Base-by-base conservation (phyloP, 805 yeast species). In the Spencermartinsiella europaea region DNA sequence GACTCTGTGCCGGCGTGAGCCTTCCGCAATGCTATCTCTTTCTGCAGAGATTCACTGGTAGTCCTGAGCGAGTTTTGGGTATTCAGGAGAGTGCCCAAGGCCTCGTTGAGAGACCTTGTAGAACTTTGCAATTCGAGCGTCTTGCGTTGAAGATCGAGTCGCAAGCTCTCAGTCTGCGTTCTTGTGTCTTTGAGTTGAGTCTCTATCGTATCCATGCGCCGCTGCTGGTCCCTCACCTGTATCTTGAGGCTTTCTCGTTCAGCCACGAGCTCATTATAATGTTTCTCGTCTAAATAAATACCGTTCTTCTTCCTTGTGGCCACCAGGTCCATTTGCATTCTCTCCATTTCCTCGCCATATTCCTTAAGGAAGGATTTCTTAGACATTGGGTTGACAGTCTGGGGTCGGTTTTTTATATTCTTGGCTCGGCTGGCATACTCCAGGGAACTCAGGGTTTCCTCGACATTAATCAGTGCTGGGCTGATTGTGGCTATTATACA, bases 361-460 rank as follows among this genome's bases (percentile, higher is more conserved):
- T 82, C 76, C 58, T 73, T 61, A 57, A 81, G 61, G 58, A 76
- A 53, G 60, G 76, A 56, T 64, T 79, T 73, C 66, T 84, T 75
- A 54, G 85, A 56, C 75, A 86, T 63, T 33, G 74, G 70, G 45
- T 76, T 79, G 10, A 81, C 81, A 37, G 76, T 64, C 68, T 85
- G 85, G 3, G 85, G 85, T 56, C 73, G 77, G 58, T 81, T 82
- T 55, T 77, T 78, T 46, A 88, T 86, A 53, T 79, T 81, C 52
- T 85, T 85, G 1, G 96, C 96, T 49, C 88, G 81, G 46, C 80
- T 78, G 2, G 96, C 95, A 62, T 88, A 88, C 52, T 86, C 90
- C 44, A 88, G 69, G 0, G 96, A 88, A 50, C 91, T 83, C 34
- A 82, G 62, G 0, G 95, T 85, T 60, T 88, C 96, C n/a, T 83